These are phyloP conservation scores for Coniella lustricola DNA, from an alignment of 2,329 filamentous ascomycete genomes.

Conservation along the genomic window DNA sequence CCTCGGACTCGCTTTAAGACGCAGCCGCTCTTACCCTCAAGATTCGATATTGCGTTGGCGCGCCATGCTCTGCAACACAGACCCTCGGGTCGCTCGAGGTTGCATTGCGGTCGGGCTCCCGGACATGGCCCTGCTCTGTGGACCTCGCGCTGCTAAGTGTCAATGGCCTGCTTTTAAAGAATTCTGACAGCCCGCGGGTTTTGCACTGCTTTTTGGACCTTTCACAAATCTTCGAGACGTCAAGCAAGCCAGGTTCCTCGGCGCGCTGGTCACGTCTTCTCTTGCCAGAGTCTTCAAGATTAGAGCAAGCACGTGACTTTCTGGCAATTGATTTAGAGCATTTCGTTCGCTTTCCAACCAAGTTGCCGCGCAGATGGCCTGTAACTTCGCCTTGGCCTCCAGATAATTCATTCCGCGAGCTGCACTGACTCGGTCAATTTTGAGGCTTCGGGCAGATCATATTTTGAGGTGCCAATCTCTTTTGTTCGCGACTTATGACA, in stretches of 20 bases:
- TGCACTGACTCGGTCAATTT: conserved; percentile 9
- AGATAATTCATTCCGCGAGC: conserved; percentile 6
- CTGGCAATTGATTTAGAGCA: neutral
- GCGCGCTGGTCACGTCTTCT: no score
- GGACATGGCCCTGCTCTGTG: neutral
- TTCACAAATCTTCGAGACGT: no score
- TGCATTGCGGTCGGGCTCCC: neutral
- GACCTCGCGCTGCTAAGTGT: neutral
- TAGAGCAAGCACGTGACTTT: neutral
- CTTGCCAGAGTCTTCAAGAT: neutral
- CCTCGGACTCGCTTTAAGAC: neutral
- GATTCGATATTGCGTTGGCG: neutral
- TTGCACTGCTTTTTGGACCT: neutral
- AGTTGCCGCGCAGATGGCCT: neutral
- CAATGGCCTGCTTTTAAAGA: neutral
- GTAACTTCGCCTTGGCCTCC: neutral
- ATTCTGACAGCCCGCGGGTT: neutral
- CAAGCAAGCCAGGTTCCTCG: no score
- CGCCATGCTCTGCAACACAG: neutral
- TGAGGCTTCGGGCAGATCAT: neutral
- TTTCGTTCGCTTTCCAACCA: no score
- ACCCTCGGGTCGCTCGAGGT: neutral
- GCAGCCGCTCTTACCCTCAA: neutral
- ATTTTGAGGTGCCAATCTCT: neutral
- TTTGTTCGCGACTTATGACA: neutral